Percentiles rank a stretch among this genome's conserved stretches.
phyloP scores from a whole-genome alignment of 352 stramenopile genomes.

The Phytopythium oedochilum region DNA sequence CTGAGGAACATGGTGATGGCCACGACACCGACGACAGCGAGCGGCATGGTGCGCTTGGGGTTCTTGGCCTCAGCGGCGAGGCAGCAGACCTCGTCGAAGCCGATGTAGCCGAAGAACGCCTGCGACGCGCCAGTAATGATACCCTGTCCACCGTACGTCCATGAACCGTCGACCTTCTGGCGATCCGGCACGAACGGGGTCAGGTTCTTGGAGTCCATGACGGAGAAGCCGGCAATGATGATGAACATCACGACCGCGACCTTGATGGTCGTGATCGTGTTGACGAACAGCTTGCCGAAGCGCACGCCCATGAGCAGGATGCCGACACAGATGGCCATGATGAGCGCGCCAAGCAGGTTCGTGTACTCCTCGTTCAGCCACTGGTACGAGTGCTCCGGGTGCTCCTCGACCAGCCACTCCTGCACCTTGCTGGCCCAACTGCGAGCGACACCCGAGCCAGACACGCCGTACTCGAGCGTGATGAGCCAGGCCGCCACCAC shows the following conservation, averaged over 20 bases:
- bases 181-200: slow-evolving; percentile 41
- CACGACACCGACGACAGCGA: slow-evolving; percentile 77
- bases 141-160: slow-evolving; percentile 40
- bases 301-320: slow-evolving; percentile 63
- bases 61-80: slow-evolving; percentile 75
- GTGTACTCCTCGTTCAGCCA: slow-evolving; percentile 44
- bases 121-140: slow-evolving; percentile 81
- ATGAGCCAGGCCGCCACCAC: slow-evolving; percentile 72
- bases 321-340: slow-evolving; percentile 46
- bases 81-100: slow-evolving; percentile 93
- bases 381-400: slow-evolving; percentile 16
- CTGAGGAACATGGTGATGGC: slow-evolving; percentile 65
- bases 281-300: slow-evolving; percentile 75
- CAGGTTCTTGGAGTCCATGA: slow-evolving; percentile 75
- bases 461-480: slow-evolving; percentile 87
- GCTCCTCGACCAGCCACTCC: slow-evolving; percentile 30
- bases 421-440: slow-evolving; percentile 88
- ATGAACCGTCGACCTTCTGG: neutral
- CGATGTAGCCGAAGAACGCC: slow-evolving; percentile 92
- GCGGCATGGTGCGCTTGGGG: slow-evolving; percentile 73
- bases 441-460: slow-evolving; percentile 75
- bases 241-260: slow-evolving; percentile 83
- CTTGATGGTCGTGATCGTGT: slow-evolving; percentile 69
- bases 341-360: slow-evolving; percentile 34
- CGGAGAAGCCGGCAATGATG: slow-evolving; percentile 71